Evolutionary conservation across 1,284 basidiomycete genomes (phyloP).

Genomic region (Marasmius sp.): DNA sequence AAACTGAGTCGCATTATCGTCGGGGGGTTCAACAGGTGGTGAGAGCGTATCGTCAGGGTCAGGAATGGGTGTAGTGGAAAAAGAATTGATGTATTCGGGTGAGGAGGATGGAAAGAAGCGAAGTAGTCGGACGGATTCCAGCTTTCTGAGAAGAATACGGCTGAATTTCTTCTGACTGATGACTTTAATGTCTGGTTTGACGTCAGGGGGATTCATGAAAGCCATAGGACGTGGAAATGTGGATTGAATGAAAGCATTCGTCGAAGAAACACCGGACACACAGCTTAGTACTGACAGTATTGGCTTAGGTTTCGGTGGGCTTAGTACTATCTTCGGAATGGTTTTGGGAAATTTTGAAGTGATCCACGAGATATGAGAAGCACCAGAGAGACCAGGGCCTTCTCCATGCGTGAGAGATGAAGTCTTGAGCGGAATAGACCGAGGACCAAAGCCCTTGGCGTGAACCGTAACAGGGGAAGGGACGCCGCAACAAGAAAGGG

Average conservation of each 20-base stretch:
- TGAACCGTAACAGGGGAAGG: slow-evolving; percentile 13
- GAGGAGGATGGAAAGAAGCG: too few species aligned
- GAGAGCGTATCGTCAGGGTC: background rate
- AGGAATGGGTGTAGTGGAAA: background rate
- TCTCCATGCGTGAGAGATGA: background rate
- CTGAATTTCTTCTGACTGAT: too few species aligned
- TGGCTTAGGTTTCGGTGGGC: too few species aligned
- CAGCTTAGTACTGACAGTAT: too few species aligned
- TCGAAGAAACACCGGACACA: too few species aligned
- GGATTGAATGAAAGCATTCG: too few species aligned
- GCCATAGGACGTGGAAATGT: too few species aligned
- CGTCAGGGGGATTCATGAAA: too few species aligned
- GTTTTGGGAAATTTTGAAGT: background rate
- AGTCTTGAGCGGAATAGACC: background rate
- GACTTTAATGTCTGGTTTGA: too few species aligned
- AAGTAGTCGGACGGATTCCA: too few species aligned
- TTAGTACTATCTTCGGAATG: background rate
- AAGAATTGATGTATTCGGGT: too few species aligned
- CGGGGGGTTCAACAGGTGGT: background rate
- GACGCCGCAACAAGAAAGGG: slow-evolving; percentile 3
- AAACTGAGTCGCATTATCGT: background rate
- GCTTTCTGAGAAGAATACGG: too few species aligned
- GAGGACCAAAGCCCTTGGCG: background rate
- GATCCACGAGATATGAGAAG: background rate
- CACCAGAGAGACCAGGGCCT: background rate